Evolutionary conservation across 208 protist species (phyloP), one percentile per base, ranked within the genome.

Genomic region (Leishmania gerbilli): DNA sequence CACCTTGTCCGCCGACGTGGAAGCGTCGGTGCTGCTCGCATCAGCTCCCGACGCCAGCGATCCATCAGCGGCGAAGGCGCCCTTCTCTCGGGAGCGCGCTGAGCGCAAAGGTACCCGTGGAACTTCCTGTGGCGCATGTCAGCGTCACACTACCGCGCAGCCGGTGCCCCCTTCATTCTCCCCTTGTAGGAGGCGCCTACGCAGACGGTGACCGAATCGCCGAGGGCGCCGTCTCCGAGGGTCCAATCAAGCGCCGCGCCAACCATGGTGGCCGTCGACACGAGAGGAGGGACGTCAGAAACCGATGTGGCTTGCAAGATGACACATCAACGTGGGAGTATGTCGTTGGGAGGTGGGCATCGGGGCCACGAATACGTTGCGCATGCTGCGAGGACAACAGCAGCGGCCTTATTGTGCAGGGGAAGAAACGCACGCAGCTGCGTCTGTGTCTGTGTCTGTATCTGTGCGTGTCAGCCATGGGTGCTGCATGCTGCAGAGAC

Each of bases 71-170:
- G 64, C 49, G 67, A 93, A 91, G 51, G 47, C 34, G 24, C 90
- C 88, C 1, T 5, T 72, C 79, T 53, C 88, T 86, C 13, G 84
- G 75, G 37, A 90, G 79, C 56, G 37, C 40, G 47, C 81, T 86
- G 6, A 77, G 76, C 42, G 68, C 58, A 9, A 91, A 84, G n/a
- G 67, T 56, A 21, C 87, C 5, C 5, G 80, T 87, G 86, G 87
- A 87, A 68, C n/a, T 49, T 40, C 77, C 81, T 3, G 55, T 27
- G 37, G 62, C n/a, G 60, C 76, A 60, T 37, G 8, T 21, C 24
- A 78, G 71, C 21, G 76, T 60, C 42, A 71, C 81, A 42, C 71
- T 42, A 24, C 77, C 81, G 31, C 47, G 45, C 69, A 80, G 55
- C 1, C 45, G 51, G 76, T 84, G 76, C 6, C 40, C 69, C 55